Base-by-base conservation (phyloP, 1,284 basidiomycete genomes). In the Leccinum subatratum region DNA sequence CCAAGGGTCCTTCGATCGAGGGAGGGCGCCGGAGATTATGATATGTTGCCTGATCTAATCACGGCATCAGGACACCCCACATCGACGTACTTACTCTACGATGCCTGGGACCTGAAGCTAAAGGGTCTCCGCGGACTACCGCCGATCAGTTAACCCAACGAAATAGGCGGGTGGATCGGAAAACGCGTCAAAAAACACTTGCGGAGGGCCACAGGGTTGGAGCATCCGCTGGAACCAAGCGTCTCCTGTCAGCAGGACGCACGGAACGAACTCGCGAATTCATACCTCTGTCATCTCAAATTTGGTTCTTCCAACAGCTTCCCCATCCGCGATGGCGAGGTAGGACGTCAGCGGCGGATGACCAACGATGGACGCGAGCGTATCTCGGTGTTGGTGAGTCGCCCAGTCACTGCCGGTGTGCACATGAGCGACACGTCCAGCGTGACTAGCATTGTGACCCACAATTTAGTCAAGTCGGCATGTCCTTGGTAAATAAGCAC, bases 151-250 rank as follows among this genome's bases (percentile, higher is more conserved):
- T 30, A 34, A 34, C 6, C 3, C 5, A 64, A 34, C 18, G 42
- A 12, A 0, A 45, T n/a, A 45, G 18, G 11, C 11, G 8, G 9
- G 20, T 37, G 28, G n/a, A 66, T 48, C 34, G 32, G 32, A 37
- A 14, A 59, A 39, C 4, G 11, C 20, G 14, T 58, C 32, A 28
- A 59, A 39, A 18, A 39, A 64, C 1, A 1, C 12, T 34, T 42
- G 96, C 25, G 96, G 96, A 54, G 94, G 94, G 0, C 96, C 96
- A 74, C 95, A 98, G n/a, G 96, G 96, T 77, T 98, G 96, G 56
- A 99, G 83, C 96, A 98, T 98, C 68, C 91, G 88, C 95, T 98
- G 73, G 22, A 48, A 61, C 67, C 64, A 63, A 58, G 7, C 32
- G 9, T 48, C 25, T 25, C 25, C n/a, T 22, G 56, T 69, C 22